Evolutionary conservation across 805 yeast genomes (phyloP), one percentile per base, ranked within the genome.

Genomic region (Hanseniaspora lachancei): DNA sequence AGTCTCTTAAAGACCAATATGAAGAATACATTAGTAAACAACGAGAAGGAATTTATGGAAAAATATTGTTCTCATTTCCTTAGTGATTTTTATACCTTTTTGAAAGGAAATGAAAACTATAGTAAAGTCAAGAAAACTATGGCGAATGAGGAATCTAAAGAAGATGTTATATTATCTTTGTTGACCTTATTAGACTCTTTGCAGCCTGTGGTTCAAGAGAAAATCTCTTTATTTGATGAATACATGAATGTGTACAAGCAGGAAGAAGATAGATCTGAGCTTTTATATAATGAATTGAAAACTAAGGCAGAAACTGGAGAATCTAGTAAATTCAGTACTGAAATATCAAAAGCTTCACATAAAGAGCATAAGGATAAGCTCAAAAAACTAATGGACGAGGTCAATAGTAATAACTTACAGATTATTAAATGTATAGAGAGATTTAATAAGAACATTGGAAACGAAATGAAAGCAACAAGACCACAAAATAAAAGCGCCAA

Each of bases 381-480:
- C 5, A 46, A 46, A 24, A n/a, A 46, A 5, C 24, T 46, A 27
- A 46, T 13, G 5, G 34, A 29, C 7, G 4, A 18, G 10, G 34
- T 46, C 6, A 46, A 46, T 18, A 32, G 16, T 21, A 29, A 27
- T 10, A 46, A 27, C n/a, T 24, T 8, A 18, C 32, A 32, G 18
- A 16, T 46, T n/a, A 20, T 46, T 5, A 29, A 46, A 16, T 46
- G 38, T 20, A 29, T 29, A 29, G 48, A 27, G 20, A 5, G 16
- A 29, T 58, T 61, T 8, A 41, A 44, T 20, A 55, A 41, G 20
- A 40, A 58, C 10, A 38, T 47, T 9, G 38, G 52, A 20, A 23
- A 42, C 7, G 35, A 21, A n/a, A 5, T 18, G n/a, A 20, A 18
- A 3, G 44, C 48, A 7, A 34, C 24, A 1, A 49, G 54, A 6